Evolutionary conservation across 1,139 yeast genomes (phyloP), one percentile per base, ranked within the genome.

Genomic region (Kodamaea suecica): DNA sequence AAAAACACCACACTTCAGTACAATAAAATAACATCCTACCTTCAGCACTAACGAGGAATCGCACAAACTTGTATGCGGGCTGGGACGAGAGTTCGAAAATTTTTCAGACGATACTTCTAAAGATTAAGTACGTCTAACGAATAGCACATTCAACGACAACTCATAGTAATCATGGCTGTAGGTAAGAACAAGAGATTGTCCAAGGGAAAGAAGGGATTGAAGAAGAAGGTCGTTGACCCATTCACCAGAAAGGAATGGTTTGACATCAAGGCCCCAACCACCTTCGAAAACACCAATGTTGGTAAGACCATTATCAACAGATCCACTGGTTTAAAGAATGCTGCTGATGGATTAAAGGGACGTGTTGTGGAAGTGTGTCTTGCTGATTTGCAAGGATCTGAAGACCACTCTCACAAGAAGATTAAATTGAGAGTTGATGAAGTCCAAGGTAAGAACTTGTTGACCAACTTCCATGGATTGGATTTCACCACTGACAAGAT

Each of bases 111-210:
- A n/a, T n/a, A n/a, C n/a, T n/a, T n/a, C n/a, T n/a, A n/a, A n/a
- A n/a, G n/a, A n/a, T n/a, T n/a, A n/a, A n/a, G n/a, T n/a, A n/a
- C n/a, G n/a, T n/a, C n/a, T n/a, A n/a, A n/a, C n/a, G n/a, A n/a
- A n/a, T n/a, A n/a, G n/a, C n/a, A n/a, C n/a, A n/a, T n/a, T n/a
- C n/a, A n/a, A n/a, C n/a, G n/a, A n/a, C n/a, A n/a, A n/a, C n/a
- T n/a, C n/a, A n/a, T n/a, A n/a, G n/a, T n/a, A 36, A 56, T 43
- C 48, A 70, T 70, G 76, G 76, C 75, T 62, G 76, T 70, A 53
- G 76, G 76, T 53, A 70, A 70, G 57, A 70, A 70, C 60, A 70
- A 70, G 67, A 70, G 75, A 69, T 66, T 70, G 54, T 69, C 75
- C 57, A 69, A 68, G 62, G 75, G 75, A 49, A 70, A 69, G 63